A percentile compares a stretch with the other conserved stretches of the same genome.
Conservation (phyloP, 129 eudicot species). For the Tanacetum coccineum region DNA sequence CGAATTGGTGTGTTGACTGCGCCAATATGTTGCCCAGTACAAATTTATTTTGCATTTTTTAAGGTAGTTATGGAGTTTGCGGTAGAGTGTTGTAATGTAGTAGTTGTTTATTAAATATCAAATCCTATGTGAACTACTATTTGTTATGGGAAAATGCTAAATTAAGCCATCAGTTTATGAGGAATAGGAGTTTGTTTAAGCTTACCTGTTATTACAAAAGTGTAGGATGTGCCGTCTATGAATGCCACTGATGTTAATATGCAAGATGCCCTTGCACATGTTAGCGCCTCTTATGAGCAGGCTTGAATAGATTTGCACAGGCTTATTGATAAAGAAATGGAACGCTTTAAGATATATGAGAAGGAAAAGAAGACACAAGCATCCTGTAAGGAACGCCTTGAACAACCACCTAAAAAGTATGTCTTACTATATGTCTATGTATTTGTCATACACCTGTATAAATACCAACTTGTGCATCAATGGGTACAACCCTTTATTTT, state of each 20-base stretch:
- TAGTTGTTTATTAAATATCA: no score
- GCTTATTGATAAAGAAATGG: constrained; percentile 77
- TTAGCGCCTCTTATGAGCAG: constrained; percentile 94
- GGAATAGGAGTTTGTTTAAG: no score
- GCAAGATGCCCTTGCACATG: constrained; percentile 82
- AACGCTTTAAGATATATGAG: constrained; percentile 72
- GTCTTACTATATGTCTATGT: constrained; percentile 15
- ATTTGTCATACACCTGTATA: constrained; percentile 11
- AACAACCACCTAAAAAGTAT: constrained; percentile 71
- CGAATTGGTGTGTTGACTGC: no score
- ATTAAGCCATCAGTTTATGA: no score
- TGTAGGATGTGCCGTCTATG: constrained; percentile 47
- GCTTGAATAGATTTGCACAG: constrained; percentile 73
- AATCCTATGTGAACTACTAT: no score
- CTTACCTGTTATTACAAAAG: no score
- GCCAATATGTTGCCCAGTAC: no score
- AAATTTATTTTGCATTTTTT: no score
- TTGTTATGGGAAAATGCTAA: no score
- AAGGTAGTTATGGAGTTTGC: no score
- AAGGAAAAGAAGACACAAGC: constrained; percentile 83
- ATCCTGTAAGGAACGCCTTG: constrained; percentile 78
- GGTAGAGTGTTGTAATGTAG: no score
- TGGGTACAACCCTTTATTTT: neutral
- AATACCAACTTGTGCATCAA: neutral
- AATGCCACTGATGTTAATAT: constrained; percentile 67